Base-by-base conservation (phyloP, 306 rosid genomes). In the Cercis canadensis region DNA sequence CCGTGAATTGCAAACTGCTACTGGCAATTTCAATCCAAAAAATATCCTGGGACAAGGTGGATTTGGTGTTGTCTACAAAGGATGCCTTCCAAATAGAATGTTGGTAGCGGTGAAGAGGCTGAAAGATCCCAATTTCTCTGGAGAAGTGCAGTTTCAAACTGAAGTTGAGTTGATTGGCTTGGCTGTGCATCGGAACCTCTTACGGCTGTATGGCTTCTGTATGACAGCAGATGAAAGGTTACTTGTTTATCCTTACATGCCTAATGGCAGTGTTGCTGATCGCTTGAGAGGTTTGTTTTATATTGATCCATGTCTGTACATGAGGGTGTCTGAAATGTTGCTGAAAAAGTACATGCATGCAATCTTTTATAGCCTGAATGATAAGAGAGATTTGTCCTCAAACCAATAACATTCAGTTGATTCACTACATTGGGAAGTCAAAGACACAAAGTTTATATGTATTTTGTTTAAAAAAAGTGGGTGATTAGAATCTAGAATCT, bases 91-190 rank as follows among this genome's bases (percentile, higher is more conserved):
- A 69, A 94, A 89, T 77, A 85, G 84, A 78, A 89, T 88, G 72
- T 14, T 82, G 69, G 85, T 94, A 56, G 99, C 99, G 14, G 99
- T 94, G 13, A 91, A 94, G 92, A 87, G 97, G 80, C 84, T 94
- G 78, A 91, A 80, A 85, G 99, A 94, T 86, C 97, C 97, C 59
- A 91, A 89, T 75, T 94, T 75, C 83, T 91, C 91, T 1, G 99
- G 99, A 78, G 99, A 91, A 85, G 87, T 94, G 73, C 99, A 91
- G 86, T 94, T 94, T 81, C 99, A 94, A 78, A 94, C 99, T 29
- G 97, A 94, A 79, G 99, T 94, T 69, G 97, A 91, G 85, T 86
- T 91, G 96, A 94, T 94, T 62, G 99, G 99, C 79, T 79, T 94
- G 88, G 99, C 96, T 24, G 87, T 94, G 80, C 97, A 94, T 68